phyloP scores from a whole-genome alignment of 139 green algal species.

The Micractinium sp. region DNA sequence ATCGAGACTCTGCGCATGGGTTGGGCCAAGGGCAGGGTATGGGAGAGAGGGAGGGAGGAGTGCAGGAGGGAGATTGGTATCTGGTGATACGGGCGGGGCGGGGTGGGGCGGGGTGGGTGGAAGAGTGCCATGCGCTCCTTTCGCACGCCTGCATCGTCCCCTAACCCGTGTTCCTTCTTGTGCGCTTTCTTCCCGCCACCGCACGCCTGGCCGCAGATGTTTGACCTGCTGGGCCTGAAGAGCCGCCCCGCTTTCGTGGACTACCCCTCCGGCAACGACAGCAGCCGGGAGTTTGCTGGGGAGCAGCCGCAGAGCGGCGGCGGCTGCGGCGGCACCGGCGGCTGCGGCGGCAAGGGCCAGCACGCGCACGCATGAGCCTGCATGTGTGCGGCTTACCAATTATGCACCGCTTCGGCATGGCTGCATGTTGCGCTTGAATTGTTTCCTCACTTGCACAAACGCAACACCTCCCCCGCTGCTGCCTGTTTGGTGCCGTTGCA shows the following conservation, averaged over 20 bases:
- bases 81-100: slow-evolving; percentile 42
- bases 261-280: slow-evolving; percentile 69
- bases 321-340: slow-evolving; percentile 17
- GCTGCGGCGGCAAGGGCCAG: slow-evolving; percentile 14
- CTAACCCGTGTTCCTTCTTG: background rate
- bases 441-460: too few relatives aligned
- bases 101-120: background rate
- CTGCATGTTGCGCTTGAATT: too few relatives aligned
- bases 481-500: too few relatives aligned
- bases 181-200: background rate
- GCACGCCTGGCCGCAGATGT: slow-evolving; percentile 63
- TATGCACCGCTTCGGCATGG: too few relatives aligned
- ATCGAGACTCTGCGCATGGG: too few relatives aligned
- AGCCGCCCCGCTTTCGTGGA: slow-evolving; percentile 84
- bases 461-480: too few relatives aligned
- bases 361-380: slow-evolving; percentile 15
- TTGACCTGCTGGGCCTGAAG: slow-evolving; percentile 82
- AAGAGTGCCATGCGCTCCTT: background rate
- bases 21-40: too few relatives aligned
- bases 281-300: background rate
- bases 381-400: too few relatives aligned
- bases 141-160: background rate
- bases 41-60: background rate
- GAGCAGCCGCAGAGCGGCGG: background rate
- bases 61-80: background rate